These are phyloP conservation scores for Russula ochroleuca DNA, from an alignment of 768 basidiomycete species.

Conservation along the genomic window DNA sequence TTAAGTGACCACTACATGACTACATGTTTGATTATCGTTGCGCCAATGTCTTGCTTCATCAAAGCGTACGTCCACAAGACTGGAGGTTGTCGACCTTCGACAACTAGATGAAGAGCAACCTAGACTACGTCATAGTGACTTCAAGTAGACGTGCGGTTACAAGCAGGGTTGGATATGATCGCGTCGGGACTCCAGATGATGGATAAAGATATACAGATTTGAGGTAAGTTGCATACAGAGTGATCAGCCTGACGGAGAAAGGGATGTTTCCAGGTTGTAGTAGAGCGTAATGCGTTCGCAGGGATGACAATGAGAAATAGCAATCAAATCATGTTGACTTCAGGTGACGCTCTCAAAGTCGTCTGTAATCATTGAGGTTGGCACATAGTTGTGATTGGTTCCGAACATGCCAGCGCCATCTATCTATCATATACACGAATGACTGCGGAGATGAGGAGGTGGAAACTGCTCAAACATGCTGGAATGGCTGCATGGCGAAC, in stretches of 20 bases:
- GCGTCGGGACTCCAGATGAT: constrained; percentile 24
- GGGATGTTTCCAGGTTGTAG: not conserved
- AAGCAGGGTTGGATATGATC: constrained; percentile 12
- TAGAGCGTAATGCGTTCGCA: not conserved
- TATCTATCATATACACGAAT: not conserved
- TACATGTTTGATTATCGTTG: not conserved
- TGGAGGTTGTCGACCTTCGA: constrained; percentile 13
- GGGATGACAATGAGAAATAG: not conserved
- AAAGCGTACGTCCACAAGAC: constrained; percentile 13
- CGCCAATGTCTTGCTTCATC: not conserved
- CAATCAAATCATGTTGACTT: not conserved
- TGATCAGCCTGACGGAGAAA: not conserved
- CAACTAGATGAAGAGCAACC: too few relatives aligned
- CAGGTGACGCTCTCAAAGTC: not conserved
- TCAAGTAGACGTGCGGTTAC: constrained; percentile 9
- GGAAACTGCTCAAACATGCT: not conserved
- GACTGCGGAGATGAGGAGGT: constrained; percentile 18
- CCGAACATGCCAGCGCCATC: too few relatives aligned
- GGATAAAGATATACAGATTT: constrained; percentile 21
- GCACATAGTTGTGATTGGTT: too few relatives aligned
- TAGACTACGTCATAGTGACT: not conserved
- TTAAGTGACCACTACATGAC: not conserved
- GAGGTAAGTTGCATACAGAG: constrained; percentile 8
- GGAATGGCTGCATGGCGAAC: constrained; percentile 2
- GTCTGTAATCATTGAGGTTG: not conserved